Evolutionary conservation across 2,329 filamentous ascomycete species (phyloP), one percentile per base, ranked within the genome.

Genomic region (Monosporascus sp.): DNA sequence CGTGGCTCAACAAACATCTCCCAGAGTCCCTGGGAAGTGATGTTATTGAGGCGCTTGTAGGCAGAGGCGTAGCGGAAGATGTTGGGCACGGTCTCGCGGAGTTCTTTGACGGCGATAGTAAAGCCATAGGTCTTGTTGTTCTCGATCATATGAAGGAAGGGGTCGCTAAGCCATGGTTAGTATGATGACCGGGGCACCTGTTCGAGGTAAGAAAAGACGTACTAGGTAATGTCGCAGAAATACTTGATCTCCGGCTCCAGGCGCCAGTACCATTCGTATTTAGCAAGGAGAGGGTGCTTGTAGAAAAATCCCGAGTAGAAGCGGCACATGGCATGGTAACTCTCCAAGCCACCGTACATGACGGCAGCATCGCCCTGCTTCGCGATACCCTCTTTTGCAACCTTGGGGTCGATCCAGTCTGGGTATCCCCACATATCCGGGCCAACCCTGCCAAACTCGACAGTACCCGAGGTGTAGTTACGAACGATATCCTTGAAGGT

Each of bases 261-360:
- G 58, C 94, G 90, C 94, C 94, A 99, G 78, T 99, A 99, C 94
- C 94, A 99, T 68, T 97, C 91, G 74, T 97, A 99, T 73, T 97
- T 97, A 68, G 89, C 83, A 46, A 99, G 82, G 37, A 97, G 82
- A 59, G 92, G 88, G 69, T 99, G 94, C 71, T 97, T 96, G 79
- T 94, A 99, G 75, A 99, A 99, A 74, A 95, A 94, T 44, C 90
- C 94, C 58, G 94, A 99, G 75, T 99, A 99, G 78, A 99, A 99
- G 63, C 94, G 85, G 70, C 94, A 99, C 94, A 99, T 99, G 73
- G 95, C 88, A 67, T 99, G 94, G 69, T 99, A 99, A 73, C 92
- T 97, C 72, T 97, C 94, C 79, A 99, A 87, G 47, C 94, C 94
- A 70, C 94, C 94, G 69, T 97, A 99, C 94, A 99, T 99, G 77